phyloP scores from a whole-genome alignment of 305 asterid species.

The Plantago lanceolata region DNA sequence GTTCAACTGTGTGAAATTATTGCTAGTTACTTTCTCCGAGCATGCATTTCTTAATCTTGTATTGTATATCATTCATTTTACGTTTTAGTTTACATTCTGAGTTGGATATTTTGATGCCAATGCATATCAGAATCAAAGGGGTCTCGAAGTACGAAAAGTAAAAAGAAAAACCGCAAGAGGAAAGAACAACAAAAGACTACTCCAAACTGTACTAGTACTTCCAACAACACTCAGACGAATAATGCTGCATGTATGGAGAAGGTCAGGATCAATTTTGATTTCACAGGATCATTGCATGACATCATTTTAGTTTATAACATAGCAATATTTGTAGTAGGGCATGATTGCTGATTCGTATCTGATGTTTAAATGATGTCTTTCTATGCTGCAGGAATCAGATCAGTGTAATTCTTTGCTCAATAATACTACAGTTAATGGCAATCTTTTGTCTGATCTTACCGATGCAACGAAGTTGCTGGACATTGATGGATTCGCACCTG shows the following conservation, averaged over 20 bases:
- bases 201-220: constrained; percentile 38
- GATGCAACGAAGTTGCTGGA: constrained; percentile 44
- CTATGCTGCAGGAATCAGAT: constrained; percentile 46
- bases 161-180: constrained; percentile 82
- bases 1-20: neutral
- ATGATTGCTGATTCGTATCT: constrained; percentile 14
- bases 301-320: constrained; percentile 10
- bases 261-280: constrained; percentile 34
- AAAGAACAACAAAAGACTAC: constrained; percentile 69
- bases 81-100: constrained; percentile 9
- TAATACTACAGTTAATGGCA: constrained; percentile 34
- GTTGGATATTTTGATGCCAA: constrained; percentile 19
- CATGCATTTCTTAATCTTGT: constrained; percentile 8
- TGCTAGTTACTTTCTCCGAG: constrained; percentile 13
- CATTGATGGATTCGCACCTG: constrained; percentile 49
- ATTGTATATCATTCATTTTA: constrained; percentile 2
- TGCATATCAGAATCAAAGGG: constrained; percentile 59
- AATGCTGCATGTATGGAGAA: constrained; percentile 41
- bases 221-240: constrained; percentile 44
- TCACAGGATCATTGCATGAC: constrained; percentile 1
- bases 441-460: constrained; percentile 32
- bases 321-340: constrained; percentile 15
- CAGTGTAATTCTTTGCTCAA: constrained; percentile 31
- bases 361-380: constrained; percentile 23
- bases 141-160: constrained; percentile 52